Conservation (phyloP, 192 early-diverging fungal species). For the Obelidium mucronatum region DNA sequence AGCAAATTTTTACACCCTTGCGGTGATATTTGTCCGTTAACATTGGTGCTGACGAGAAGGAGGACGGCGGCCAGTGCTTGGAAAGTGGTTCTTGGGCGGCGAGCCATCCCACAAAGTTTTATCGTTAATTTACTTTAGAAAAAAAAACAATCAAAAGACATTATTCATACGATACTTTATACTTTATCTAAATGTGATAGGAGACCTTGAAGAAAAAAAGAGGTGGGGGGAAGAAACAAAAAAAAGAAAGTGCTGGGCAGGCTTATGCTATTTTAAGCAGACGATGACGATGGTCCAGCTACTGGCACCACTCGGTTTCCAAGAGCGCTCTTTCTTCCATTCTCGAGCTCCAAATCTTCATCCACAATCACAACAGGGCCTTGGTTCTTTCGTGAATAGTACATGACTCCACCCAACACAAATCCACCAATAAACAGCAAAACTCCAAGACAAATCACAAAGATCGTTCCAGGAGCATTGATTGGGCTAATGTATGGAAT, state of each 20-base stretch:
- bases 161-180: too few relatives aligned
- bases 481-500: conserved; percentile 11
- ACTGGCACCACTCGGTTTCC: neutral
- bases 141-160: too few relatives aligned
- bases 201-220: too few relatives aligned
- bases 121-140: too few relatives aligned
- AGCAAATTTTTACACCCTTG: neutral
- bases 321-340: neutral
- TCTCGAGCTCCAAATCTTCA: conserved; percentile 15
- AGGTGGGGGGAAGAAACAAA: too few relatives aligned
- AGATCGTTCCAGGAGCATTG: conserved; percentile 29
- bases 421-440: conserved; percentile 7
- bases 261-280: neutral
- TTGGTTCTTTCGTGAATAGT: conserved; percentile 17
- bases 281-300: neutral
- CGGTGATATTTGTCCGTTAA: neutral
- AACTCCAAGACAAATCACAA: neutral
- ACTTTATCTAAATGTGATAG: too few relatives aligned
- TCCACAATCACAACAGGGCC: conserved; percentile 2
- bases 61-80: too few relatives aligned
- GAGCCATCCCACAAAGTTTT: too few relatives aligned
- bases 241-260: too few relatives aligned
- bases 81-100: too few relatives aligned
- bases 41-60: too few relatives aligned
- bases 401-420: conserved; percentile 8